A percentile compares a stretch with the other conserved stretches of the same genome.
Conservation (phyloP, 345 rosid species). For the Hibiscus syriacus region DNA sequence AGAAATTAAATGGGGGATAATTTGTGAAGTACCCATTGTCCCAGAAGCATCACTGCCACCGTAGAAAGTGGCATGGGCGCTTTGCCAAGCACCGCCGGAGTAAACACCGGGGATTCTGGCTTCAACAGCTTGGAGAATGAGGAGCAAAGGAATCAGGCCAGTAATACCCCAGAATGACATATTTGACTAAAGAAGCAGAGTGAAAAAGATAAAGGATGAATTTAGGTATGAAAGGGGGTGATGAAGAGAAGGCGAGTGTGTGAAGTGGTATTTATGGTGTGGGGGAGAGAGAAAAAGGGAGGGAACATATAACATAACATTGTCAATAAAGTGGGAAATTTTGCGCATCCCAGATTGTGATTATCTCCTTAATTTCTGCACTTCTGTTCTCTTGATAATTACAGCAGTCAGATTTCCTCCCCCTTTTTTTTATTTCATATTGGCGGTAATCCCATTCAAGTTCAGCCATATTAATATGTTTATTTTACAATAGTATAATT, state of each 20-base stretch:
- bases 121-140: slow-evolving; percentile 21
- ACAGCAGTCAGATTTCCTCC: not conserved
- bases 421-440: not conserved
- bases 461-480: not conserved
- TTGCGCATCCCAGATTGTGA: slow-evolving; percentile 1
- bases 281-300: not conserved
- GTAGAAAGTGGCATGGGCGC: slow-evolving; percentile 87
- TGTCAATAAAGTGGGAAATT: slow-evolving; percentile 20
- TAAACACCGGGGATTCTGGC: slow-evolving; percentile 57
- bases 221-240: not conserved
- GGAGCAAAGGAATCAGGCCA: slow-evolving; percentile 13
- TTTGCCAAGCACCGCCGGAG: slow-evolving; percentile 58
- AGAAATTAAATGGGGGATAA: not conserved
- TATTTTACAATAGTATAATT: too few species aligned
- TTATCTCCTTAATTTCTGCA: slow-evolving; percentile 33
- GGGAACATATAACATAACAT: not conserved
- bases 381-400: slow-evolving; percentile 7
- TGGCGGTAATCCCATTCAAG: slow-evolving; percentile 20
- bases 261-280: slow-evolving; percentile 34
- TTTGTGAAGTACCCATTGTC: slow-evolving; percentile 53
- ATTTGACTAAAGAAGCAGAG: not conserved
- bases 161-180: slow-evolving; percentile 17
- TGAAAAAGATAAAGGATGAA: not conserved
- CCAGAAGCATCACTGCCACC: slow-evolving; percentile 92
- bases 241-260: slow-evolving; percentile 15